Evolutionary conservation across 345 rosid genomes (phyloP).

Genomic region (Bruguiera sexangula): DNA sequence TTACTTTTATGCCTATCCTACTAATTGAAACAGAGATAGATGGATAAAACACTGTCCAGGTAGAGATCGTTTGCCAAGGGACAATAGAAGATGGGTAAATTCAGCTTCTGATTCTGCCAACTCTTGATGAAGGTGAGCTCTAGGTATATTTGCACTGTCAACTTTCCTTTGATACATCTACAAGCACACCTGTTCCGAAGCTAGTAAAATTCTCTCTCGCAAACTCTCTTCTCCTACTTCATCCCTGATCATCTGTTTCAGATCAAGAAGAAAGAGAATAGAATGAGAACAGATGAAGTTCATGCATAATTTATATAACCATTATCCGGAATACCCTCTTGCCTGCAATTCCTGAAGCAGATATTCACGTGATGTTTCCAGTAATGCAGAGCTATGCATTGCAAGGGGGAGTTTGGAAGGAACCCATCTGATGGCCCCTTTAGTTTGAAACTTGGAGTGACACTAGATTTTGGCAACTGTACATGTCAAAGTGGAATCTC

Average conservation of each 20-base stretch:
- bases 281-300: background rate
- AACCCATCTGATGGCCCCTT: slow-evolving; percentile 49
- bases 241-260: slow-evolving; percentile 89
- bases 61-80: slow-evolving; percentile 86
- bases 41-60: slow-evolving; percentile 68
- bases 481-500: slow-evolving; percentile 19
- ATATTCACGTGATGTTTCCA: slow-evolving; percentile 79
- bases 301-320: background rate
- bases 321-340: slow-evolving; percentile 24
- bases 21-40: slow-evolving; percentile 13
- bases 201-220: slow-evolving; percentile 77
- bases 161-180: slow-evolving; percentile 92
- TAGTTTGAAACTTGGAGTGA: background rate
- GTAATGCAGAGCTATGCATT: slow-evolving; percentile 53
- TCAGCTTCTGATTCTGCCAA: slow-evolving; percentile 94
- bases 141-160: slow-evolving; percentile 79
- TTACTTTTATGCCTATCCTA: too few species aligned
- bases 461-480: slow-evolving; percentile 12
- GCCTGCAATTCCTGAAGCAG: slow-evolving; percentile 86
- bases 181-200: slow-evolving; percentile 80
- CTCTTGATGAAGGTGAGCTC: slow-evolving; percentile 94
- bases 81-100: slow-evolving; percentile 85
- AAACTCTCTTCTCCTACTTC: slow-evolving; percentile 81
- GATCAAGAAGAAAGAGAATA: background rate
- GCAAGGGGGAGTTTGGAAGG: slow-evolving; percentile 54